Conservation (phyloP, 1,139 yeast genomes). For the Tardiomyces digboiensis region DNA sequence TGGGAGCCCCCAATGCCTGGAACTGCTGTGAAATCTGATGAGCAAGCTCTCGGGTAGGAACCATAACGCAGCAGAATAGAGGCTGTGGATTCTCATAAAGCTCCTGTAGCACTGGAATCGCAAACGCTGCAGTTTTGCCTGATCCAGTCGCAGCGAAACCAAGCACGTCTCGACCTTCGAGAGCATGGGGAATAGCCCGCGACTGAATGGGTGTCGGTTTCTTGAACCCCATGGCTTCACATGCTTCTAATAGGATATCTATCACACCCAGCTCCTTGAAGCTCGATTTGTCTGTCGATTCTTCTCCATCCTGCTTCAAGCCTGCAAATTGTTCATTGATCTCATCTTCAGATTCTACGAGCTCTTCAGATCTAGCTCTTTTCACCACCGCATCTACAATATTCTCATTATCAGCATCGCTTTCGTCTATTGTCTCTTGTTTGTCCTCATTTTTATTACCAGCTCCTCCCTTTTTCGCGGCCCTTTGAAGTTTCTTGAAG, state of each 20-base stretch:
- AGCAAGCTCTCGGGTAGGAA: constrained; percentile 97
- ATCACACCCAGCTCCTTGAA: constrained; percentile 52
- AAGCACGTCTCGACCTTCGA: constrained; percentile 90
- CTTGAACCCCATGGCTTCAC: constrained; percentile 67
- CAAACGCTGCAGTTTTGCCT: constrained; percentile 97
- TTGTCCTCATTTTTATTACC: constrained; percentile 1
- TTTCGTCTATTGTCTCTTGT: no score
- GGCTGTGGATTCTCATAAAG: constrained; percentile 86
- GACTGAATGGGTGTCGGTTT: constrained; percentile 94
- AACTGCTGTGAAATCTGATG: constrained; percentile 94
- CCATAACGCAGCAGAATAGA: constrained; percentile 79
- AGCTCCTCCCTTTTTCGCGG: constrained; percentile 2
- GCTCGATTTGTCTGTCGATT: constrained; percentile 12
- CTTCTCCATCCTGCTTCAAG: not conserved
- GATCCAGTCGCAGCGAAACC: constrained; percentile 99
- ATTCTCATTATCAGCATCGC: no score
- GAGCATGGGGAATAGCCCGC: constrained; percentile 85
- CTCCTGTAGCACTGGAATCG: constrained; percentile 83
- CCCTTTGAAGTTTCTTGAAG: constrained; percentile 1
- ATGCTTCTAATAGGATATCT: constrained; percentile 65
- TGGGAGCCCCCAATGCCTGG: constrained; percentile 81
- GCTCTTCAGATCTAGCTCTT: not conserved
- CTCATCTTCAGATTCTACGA: not conserved
- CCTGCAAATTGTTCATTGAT: not conserved
- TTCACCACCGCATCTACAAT: no score